Evolutionary conservation across 495 filamentous ascomycete genomes (phyloP).

Genomic region (Lasiosphaeria miniovina): DNA sequence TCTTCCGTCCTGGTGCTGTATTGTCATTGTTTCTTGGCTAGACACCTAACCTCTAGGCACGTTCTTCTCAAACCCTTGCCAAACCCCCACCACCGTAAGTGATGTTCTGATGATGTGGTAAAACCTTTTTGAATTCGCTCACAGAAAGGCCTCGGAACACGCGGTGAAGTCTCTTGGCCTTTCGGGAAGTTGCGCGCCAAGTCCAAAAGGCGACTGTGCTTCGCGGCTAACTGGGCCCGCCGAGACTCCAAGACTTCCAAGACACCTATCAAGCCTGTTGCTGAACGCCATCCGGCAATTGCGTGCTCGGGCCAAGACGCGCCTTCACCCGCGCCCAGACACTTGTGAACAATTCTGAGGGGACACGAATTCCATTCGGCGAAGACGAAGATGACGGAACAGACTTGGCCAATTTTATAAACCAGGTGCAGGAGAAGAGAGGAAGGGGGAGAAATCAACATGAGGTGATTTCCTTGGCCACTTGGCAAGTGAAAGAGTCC

Average conservation of each 20-base stretch:
- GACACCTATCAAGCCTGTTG: background rate
- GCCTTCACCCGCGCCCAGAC: background rate
- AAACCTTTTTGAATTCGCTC: background rate
- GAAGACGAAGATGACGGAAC: background rate
- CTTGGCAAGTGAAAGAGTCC: background rate
- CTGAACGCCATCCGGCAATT: background rate
- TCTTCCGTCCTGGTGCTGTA: too few species aligned
- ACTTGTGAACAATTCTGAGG: background rate
- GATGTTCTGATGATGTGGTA: too few species aligned
- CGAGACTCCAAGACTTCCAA: background rate
- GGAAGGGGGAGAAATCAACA: background rate
- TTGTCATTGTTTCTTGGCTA: too few species aligned
- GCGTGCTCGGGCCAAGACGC: constrained; percentile 2
- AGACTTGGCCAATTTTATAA: background rate
- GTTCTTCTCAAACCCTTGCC: too few species aligned
- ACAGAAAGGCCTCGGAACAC: background rate
- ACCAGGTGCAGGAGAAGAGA: background rate
- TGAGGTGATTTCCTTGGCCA: background rate
- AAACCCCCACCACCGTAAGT: too few species aligned
- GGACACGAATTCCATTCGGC: background rate
- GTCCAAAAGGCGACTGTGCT: background rate
- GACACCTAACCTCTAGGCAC: too few species aligned
- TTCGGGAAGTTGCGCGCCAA: background rate
- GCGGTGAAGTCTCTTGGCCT: background rate
- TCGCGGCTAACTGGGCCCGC: background rate